phyloP scores from a whole-genome alignment of 78 protist species.

The Protostelium mycophagum region DNA sequence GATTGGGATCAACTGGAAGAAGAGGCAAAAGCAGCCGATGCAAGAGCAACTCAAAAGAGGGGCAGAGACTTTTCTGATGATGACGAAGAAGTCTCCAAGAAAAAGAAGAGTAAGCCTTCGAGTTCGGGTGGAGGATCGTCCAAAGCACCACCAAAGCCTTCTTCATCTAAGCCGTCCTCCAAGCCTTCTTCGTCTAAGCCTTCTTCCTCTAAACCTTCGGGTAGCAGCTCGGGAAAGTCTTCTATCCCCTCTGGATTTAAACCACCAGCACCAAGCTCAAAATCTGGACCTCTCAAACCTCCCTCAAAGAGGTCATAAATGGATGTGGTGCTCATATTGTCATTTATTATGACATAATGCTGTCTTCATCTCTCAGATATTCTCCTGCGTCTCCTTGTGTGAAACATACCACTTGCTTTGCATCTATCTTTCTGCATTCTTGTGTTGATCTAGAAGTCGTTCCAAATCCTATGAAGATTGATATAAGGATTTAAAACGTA shows the following conservation, averaged over 20 bases:
- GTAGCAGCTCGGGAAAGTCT: background rate
- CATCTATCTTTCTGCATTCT: slow-evolving; percentile 82
- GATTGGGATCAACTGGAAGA: slow-evolving; percentile 52
- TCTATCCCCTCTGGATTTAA: no score
- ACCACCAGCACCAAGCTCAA: no score
- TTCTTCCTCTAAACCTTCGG: background rate
- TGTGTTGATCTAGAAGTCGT: slow-evolving; percentile 78
- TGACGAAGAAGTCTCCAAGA: background rate
- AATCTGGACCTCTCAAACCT: no score
- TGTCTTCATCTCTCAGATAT: slow-evolving; percentile 91
- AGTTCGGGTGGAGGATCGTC: background rate
- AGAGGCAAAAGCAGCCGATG: slow-evolving; percentile 36
- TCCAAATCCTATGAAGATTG: slow-evolving; percentile 83
- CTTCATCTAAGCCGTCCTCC: background rate
- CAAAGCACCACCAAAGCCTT: background rate
- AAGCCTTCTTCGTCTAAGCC: background rate
- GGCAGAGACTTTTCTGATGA: slow-evolving; percentile 10
- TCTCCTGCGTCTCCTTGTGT: slow-evolving; percentile 98
- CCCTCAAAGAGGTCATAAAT: no score
- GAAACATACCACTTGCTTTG: slow-evolving; percentile 85
- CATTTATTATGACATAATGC: background rate
- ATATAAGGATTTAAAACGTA: background rate
- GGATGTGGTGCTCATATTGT: no score
- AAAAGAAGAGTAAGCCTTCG: background rate
- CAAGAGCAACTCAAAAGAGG: slow-evolving; percentile 2